Evolutionary conservation across 2,329 filamentous ascomycete genomes (phyloP), one percentile per base, ranked within the genome.

Genomic region (Thielaviopsis musarum): DNA sequence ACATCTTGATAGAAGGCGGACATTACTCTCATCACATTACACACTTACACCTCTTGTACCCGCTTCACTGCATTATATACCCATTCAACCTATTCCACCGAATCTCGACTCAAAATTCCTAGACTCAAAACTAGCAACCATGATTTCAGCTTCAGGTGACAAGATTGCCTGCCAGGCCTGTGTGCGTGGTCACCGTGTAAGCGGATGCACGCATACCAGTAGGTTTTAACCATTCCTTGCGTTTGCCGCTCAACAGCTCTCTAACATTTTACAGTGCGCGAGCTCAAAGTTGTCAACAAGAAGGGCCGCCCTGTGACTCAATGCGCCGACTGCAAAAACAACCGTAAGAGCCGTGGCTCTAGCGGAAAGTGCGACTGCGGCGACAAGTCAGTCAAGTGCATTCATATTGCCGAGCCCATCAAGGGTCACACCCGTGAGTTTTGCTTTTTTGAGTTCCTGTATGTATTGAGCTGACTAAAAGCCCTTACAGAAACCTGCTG

Each of bases 81-180:
- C 2, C 21, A 52, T 24, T 12, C 38, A 17, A n/a, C 6, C 10
- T 45, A 6, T 34, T 34, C 10, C 30, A 34, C 30, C 30, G 30
- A 7, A 34, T 10, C 5, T 34, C 30, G 30, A 34, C 12, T 17
- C 38, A 17, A 45, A n/a, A 2, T 4, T n/a, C 38, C 17, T 45
- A n/a, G 2, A 17, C 17, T 45, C 38, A n/a, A 45, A 17, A 45
- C 17, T 45, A 45, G 38, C 38, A 45, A 13, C 10, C 38, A 21
- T n/a, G 34, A 38, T 30, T 28, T 51, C 54, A 49, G 38, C 54
- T 30, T 49, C 54, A 79, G 91, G 91, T 73, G 89, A 95, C 77
- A 97, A 97, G 78, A 97, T 83, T 77, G 91, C 91, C 74, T 97
- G 91, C 79, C 88, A 95, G 76, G 91, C 91, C 75, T 98, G 93